A percentile compares a stretch with the other conserved stretches of the same genome.
Evolutionary conservation across 768 basidiomycete genomes (phyloP).

Genomic region (Paxillus involutus): DNA sequence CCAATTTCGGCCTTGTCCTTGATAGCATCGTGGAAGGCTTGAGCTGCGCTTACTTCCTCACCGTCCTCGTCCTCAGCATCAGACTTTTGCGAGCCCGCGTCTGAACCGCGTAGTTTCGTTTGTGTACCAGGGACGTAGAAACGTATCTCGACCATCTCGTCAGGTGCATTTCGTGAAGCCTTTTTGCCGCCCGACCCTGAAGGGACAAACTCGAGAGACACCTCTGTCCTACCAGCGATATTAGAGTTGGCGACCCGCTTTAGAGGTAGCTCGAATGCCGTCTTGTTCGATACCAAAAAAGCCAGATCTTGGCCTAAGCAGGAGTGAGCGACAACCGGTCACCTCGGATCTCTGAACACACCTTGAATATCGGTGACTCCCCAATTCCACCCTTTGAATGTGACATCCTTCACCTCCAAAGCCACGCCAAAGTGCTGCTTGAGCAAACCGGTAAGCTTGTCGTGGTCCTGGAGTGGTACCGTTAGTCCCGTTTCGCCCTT

Average conservation of each 20-base stretch:
- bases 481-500: neutral
- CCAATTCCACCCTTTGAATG: conserved; percentile 99
- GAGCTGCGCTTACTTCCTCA: conserved; percentile 87
- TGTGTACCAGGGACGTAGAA: conserved; percentile 91
- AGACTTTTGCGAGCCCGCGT: conserved; percentile 72
- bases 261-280: conserved; percentile 88
- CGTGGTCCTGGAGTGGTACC: conserved; percentile 67
- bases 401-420: conserved; percentile 82
- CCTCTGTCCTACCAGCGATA: conserved; percentile 95
- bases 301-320: conserved; percentile 81
- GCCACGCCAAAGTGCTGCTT: conserved; percentile 87
- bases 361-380: conserved; percentile 94
- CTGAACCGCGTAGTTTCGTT: conserved; percentile 61
- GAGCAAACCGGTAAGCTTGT: conserved; percentile 73
- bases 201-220: conserved; percentile 91
- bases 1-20: conserved; percentile 97
- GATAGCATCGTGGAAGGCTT: conserved; percentile 94
- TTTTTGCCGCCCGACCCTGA: conserved; percentile 46
- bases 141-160: conserved; percentile 95
- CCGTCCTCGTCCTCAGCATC: conserved; percentile 67
- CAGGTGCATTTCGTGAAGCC: conserved; percentile 44
- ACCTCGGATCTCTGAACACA: conserved; percentile 29
- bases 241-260: conserved; percentile 91
- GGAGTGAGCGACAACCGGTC: conserved; percentile 1
- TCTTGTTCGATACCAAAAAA: conserved; percentile 86